Conservation (phyloP, 768 basidiomycete genomes). For the Tylopilus felleus region DNA sequence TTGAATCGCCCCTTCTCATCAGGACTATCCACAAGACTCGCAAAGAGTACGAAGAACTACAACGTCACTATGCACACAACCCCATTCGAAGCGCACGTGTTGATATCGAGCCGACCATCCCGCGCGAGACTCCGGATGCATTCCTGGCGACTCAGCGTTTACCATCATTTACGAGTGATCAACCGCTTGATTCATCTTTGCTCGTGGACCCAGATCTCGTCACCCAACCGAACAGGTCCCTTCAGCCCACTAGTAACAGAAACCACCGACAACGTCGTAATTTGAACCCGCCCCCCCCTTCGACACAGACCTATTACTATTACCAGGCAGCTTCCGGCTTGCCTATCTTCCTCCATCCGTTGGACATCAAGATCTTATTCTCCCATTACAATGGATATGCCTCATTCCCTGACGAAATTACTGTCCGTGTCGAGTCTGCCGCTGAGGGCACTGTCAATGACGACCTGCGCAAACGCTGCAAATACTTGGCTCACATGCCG, state of each 20-base stretch:
- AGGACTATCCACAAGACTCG: conserved; percentile 60
- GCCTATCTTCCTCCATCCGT: conserved; percentile 89
- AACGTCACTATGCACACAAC: conserved; percentile 33
- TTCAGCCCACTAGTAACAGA: conserved; percentile 31
- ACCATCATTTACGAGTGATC: conserved; percentile 12
- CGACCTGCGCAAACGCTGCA: conserved; percentile 90
- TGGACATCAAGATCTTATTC: conserved; percentile 91
- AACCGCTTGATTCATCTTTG: neutral
- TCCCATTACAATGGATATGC: conserved; percentile 79
- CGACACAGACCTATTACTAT: conserved; percentile 89
- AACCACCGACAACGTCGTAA: conserved; percentile 65
- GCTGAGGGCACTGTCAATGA: conserved; percentile 84
- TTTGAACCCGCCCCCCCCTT: conserved; percentile 81
- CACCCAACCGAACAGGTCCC: conserved; percentile 4
- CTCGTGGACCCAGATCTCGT: conserved; percentile 4
- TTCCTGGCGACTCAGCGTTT: conserved; percentile 47
- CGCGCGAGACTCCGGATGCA: conserved; percentile 53
- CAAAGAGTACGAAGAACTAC: conserved; percentile 55
- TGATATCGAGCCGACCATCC: conserved; percentile 8
- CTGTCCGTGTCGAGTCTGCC: conserved; percentile 73
- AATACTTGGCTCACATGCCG: conserved; percentile 91
- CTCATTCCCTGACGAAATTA: conserved; percentile 79
- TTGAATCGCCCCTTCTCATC: conserved; percentile 67
- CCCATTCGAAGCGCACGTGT: conserved; percentile 22
- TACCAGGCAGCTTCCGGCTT: conserved; percentile 93